Evolutionary conservation across 805 yeast species (phyloP), one percentile per base, ranked within the genome.

Genomic region (Lipomyces spencermartinsiae): DNA sequence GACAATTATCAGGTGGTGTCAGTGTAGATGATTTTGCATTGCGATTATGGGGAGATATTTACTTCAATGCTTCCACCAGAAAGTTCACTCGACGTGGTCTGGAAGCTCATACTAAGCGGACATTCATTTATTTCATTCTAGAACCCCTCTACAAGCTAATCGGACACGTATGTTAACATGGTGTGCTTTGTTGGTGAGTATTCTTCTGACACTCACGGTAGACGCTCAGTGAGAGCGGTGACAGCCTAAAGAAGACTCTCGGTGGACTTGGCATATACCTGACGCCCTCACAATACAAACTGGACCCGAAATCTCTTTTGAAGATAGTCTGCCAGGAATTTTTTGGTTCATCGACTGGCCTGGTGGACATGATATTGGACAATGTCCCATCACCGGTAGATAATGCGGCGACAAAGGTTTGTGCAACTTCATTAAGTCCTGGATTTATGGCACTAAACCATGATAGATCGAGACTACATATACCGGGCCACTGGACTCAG

Each of bases 101-200:
- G 57, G 59, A 76, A 67, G 62, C 71, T 35, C 75, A 77, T 0
- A 59, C 69, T 14, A 75, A 68, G 66, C 68, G 79, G 54, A 76
- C 92, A 0, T 90, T 94, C 76, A 83, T 84, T 5, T 80, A 83
- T 58, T 89, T 92, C 73, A 83, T 95, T 7, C 78, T 93, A 8
- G 87, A 86, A 33, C 99, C 98, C 1, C 74, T 94, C 12, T 94
- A 93, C 79, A 93, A 94, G 76, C 76, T 93, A 8, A 79, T 88
- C 49, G 82, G 92, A 0, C 83, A 85, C 61, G 82, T 59, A 59
- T 6, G 62, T 46, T 33, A 12, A 33, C 56, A 25, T 53, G 4
- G 16, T 53, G 14, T 43, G 35, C n/a, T 37, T 59, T 29, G 14
- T 22, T 16, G 0, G 29, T n/a, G 31, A 37, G 14, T 43, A 14